Evolutionary conservation across 2,329 filamentous ascomycete genomes (phyloP).

Genomic region (Phyllosticta paracitricarpa): DNA sequence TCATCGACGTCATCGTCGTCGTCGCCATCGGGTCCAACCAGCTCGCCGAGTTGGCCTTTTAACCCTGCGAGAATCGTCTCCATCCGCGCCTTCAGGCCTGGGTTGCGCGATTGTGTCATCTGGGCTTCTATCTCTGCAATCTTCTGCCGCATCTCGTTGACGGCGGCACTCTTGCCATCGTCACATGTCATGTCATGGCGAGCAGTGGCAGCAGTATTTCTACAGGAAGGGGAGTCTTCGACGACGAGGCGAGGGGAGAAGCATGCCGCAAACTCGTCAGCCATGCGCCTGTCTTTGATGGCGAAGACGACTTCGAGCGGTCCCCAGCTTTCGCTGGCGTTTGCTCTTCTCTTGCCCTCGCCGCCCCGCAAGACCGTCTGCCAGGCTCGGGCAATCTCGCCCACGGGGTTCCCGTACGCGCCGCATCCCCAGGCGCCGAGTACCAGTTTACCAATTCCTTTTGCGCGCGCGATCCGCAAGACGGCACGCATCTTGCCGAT

Average conservation of each 20-base stretch:
- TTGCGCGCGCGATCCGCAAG: constrained; percentile 40
- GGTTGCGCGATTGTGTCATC: constrained; percentile 23
- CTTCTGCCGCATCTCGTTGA: constrained; percentile 23
- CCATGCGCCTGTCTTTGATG: constrained; percentile 43
- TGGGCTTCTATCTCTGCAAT: constrained; percentile 28
- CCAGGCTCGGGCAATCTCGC: constrained; percentile 49
- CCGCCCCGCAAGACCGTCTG: constrained; percentile 31
- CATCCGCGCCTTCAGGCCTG: constrained; percentile 24
- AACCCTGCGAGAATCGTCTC: constrained; percentile 21
- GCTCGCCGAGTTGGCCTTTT: constrained; percentile 20
- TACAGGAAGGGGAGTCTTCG: constrained; percentile 24
- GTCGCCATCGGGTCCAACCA: neutral
- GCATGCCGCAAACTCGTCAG: constrained; percentile 39
- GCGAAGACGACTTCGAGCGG: constrained; percentile 46
- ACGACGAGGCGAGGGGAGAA: constrained; percentile 35
- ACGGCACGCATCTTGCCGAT: constrained; percentile 49
- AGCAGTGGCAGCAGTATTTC: constrained; percentile 23
- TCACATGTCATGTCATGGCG: constrained; percentile 26
- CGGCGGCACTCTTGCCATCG: constrained; percentile 17
- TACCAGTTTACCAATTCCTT: constrained; percentile 41
- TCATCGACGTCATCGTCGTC: neutral
- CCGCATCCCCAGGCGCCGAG: constrained; percentile 58
- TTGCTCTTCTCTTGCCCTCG: constrained; percentile 15
- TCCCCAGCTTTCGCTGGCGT: constrained; percentile 29
- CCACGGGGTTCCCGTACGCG: constrained; percentile 52